Evolutionary conservation across 768 basidiomycete species (phyloP).

Genomic region (Mycena albidolilacea): DNA sequence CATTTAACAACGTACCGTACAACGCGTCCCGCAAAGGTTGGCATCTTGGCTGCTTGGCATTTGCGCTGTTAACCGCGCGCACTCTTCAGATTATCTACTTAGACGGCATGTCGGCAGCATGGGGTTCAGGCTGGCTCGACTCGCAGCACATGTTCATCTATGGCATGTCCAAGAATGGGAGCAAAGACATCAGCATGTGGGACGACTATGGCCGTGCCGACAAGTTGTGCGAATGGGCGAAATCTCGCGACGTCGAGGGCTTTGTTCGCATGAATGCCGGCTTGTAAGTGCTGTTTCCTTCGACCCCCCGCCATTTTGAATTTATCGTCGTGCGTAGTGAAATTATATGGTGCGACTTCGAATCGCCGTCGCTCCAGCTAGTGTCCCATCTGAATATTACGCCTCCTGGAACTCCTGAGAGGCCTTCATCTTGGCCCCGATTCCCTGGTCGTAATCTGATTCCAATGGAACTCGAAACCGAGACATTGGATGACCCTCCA

Average conservation of each 20-base stretch:
- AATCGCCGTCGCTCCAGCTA: constrained; percentile 38
- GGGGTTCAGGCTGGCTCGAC: constrained; percentile 43
- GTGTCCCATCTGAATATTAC: constrained; percentile 45
- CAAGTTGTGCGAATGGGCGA: constrained; percentile 42
- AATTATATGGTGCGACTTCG: constrained; percentile 46
- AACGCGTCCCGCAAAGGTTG: constrained; percentile 32
- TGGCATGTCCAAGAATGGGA: constrained; percentile 38
- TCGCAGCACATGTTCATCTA: constrained; percentile 44
- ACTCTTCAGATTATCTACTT: neutral
- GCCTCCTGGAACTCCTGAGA: constrained; percentile 40
- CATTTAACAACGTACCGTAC: constrained; percentile 43
- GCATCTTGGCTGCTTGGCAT: neutral
- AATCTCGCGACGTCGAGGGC: constrained; percentile 40
- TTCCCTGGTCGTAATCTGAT: constrained; percentile 7
- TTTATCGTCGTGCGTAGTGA: constrained; percentile 31
- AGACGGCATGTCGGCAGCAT: constrained; percentile 38
- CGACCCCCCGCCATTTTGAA: neutral
- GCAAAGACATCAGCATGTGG: constrained; percentile 36
- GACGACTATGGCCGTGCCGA: constrained; percentile 44
- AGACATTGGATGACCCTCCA: constrained; percentile 25
- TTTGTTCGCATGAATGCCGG: constrained; percentile 48
- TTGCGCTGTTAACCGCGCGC: neutral
- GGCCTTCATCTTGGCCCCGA: constrained; percentile 21
- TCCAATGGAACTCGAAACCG: constrained; percentile 14
- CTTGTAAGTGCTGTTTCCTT: constrained; percentile 36